These are phyloP conservation scores for Arabis alpina DNA, from an alignment of 345 rosid genomes.

Conservation along the genomic window DNA sequence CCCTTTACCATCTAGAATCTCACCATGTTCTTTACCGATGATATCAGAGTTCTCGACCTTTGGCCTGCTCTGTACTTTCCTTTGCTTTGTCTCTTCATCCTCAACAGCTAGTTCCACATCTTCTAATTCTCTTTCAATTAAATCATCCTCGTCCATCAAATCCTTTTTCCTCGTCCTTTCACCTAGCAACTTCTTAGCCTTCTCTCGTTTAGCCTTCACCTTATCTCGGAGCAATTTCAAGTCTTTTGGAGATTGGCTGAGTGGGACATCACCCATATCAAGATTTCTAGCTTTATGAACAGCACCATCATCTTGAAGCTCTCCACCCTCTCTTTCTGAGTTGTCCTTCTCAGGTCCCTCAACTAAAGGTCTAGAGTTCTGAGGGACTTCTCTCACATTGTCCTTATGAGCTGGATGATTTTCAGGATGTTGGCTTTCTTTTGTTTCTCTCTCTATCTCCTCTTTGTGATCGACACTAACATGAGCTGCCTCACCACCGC, in stretches of 20 bases:
- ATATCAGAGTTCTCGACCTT: constrained; percentile 42
- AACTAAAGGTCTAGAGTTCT: constrained; percentile 47
- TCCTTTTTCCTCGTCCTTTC: constrained; percentile 65
- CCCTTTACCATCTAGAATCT: constrained; percentile 42
- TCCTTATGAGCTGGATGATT: constrained; percentile 38
- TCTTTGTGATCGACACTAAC: constrained; percentile 67
- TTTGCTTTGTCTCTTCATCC: constrained; percentile 62
- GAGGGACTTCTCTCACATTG: constrained; percentile 47
- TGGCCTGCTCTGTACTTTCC: constrained; percentile 54
- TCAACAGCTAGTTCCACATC: constrained; percentile 72
- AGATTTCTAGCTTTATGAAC: constrained; percentile 48
- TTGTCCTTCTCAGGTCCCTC: constrained; percentile 53
- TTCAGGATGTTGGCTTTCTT: constrained; percentile 51
- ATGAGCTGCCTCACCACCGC: constrained; percentile 73
- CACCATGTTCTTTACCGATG: constrained; percentile 44
- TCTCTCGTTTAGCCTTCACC: constrained; percentile 73
- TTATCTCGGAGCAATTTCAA: constrained; percentile 70
- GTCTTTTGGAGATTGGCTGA: constrained; percentile 78
- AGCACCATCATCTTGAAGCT: constrained; percentile 55
- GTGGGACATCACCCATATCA: constrained; percentile 57
- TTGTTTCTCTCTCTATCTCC: constrained; percentile 49
- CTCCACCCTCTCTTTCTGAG: constrained; percentile 54
- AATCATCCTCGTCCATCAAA: constrained; percentile 82
- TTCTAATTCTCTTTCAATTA: constrained; percentile 84
- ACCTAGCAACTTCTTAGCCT: constrained; percentile 71